Conservation (phyloP, 768 basidiomycete species). For the Tulasnella calospora region DNA sequence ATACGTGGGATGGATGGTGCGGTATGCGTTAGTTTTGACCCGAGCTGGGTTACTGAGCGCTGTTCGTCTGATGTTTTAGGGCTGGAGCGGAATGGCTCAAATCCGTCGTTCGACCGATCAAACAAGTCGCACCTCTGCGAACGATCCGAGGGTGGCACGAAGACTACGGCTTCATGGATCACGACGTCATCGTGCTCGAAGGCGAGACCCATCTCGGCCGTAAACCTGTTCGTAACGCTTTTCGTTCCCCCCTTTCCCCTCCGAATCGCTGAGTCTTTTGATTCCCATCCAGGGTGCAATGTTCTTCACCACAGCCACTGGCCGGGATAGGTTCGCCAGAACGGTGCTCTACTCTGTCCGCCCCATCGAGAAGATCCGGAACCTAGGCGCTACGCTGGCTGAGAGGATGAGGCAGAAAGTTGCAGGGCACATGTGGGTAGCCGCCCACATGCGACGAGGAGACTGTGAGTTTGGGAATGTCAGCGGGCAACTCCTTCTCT, state of each 20-base stretch:
- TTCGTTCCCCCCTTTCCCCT: neutral
- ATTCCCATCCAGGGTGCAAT: constrained; percentile 36
- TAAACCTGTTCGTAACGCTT: constrained; percentile 34
- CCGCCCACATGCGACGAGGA: constrained; percentile 30
- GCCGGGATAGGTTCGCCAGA: constrained; percentile 37
- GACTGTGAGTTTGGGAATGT: constrained; percentile 28
- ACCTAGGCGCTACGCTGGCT: constrained; percentile 36
- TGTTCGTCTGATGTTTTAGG: constrained; percentile 29
- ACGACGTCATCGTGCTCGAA: constrained; percentile 42
- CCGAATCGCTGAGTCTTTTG: neutral
- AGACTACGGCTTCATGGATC: constrained; percentile 37
- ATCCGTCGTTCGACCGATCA: constrained; percentile 41
- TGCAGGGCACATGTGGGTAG: constrained; percentile 30
- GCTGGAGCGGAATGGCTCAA: constrained; percentile 45
- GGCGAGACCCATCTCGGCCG: constrained; percentile 43
- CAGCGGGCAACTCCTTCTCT: neutral
- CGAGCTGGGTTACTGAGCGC: too few relatives aligned
- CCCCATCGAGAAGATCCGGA: constrained; percentile 34
- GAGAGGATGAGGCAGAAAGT: constrained; percentile 34
- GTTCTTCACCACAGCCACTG: constrained; percentile 36
- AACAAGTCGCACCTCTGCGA: constrained; percentile 38
- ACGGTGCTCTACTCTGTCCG: constrained; percentile 37
- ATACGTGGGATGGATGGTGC: constrained; percentile 43
- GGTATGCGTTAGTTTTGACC: too few relatives aligned
- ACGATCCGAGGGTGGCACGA: constrained; percentile 42